Conservation (phyloP, 805 yeast species). For the Yarrowia hollandica region DNA sequence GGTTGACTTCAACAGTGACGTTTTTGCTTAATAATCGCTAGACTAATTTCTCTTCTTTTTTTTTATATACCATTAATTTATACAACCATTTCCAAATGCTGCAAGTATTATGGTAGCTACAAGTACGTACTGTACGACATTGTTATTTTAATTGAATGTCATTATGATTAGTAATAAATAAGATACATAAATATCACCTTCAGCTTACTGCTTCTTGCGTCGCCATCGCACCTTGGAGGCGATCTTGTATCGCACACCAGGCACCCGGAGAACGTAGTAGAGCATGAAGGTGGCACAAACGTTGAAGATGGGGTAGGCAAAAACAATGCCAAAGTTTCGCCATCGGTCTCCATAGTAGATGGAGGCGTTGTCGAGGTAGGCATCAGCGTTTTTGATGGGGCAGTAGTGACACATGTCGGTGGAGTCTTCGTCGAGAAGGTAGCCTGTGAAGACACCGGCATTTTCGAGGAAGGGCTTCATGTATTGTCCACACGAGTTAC, state of each 20-base stretch:
- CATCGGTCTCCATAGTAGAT: slow-evolving; percentile 46
- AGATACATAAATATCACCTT: slow-evolving; percentile 8
- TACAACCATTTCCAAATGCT: too few species aligned
- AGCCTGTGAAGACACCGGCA: slow-evolving; percentile 47
- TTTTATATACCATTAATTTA: neutral
- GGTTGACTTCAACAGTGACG: slow-evolving; percentile 4
- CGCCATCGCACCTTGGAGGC: slow-evolving; percentile 26
- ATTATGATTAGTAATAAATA: slow-evolving; percentile 17
- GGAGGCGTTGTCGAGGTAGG: slow-evolving; percentile 49
- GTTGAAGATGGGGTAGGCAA: slow-evolving; percentile 52
- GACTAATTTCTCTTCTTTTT: neutral
- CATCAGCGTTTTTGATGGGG: slow-evolving; percentile 56
- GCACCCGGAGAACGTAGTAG: slow-evolving; percentile 73
- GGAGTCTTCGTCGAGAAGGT: slow-evolving; percentile 46
- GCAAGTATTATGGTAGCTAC: too few species aligned
- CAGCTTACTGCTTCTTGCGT: neutral
- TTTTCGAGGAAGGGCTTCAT: slow-evolving; percentile 45
- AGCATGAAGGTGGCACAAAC: slow-evolving; percentile 48
- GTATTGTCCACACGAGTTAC: slow-evolving; percentile 59
- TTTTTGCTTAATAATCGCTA: neutral
- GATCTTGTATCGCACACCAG: slow-evolving; percentile 38
- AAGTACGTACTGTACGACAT: too few species aligned
- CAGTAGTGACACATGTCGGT: slow-evolving; percentile 65
- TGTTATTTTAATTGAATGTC: too few species aligned
- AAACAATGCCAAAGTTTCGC: slow-evolving; percentile 60